phyloP scores from a whole-genome alignment of 352 stramenopile species.

The Pythium vanterpoolii region DNA sequence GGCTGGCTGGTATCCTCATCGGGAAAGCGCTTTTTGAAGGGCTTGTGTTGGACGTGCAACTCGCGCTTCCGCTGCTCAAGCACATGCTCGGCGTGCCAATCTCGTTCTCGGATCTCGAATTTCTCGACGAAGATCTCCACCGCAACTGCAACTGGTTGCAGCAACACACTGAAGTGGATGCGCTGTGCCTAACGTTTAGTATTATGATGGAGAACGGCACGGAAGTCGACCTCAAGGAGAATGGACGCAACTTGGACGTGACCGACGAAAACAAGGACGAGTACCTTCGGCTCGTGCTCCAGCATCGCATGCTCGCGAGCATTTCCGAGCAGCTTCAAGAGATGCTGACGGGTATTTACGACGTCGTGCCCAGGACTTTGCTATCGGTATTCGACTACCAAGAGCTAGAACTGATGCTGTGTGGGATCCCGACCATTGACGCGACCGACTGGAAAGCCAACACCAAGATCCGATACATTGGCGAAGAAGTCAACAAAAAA shows the following conservation, averaged over 20 bases:
- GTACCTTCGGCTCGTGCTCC: conserved; percentile 93
- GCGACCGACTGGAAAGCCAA: conserved; percentile 87
- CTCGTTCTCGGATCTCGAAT: conserved; percentile 79
- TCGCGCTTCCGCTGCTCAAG: conserved; percentile 82
- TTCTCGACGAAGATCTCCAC: conserved; percentile 74
- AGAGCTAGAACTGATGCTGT: conserved; percentile 95
- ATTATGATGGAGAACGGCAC: conserved; percentile 40
- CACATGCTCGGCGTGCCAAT: conserved; percentile 77
- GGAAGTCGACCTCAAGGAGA: conserved; percentile 87
- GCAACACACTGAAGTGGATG: conserved; percentile 61
- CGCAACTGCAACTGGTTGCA: conserved; percentile 64
- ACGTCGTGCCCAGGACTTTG: conserved; percentile 85
- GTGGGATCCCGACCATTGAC: conserved; percentile 88
- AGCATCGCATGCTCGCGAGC: conserved; percentile 91
- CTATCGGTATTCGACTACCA: conserved; percentile 92
- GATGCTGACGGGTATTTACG: conserved; percentile 91
- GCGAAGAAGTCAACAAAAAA: conserved; percentile 87
- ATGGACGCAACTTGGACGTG: conserved; percentile 87
- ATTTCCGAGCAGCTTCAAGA: conserved; percentile 88
- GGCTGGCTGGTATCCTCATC: conserved; percentile 72
- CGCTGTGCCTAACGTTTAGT: conserved; percentile 74
- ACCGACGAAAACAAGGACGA: conserved; percentile 94
- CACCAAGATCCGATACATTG: conserved; percentile 75
- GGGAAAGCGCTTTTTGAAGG: conserved; percentile 76
- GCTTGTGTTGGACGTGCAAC: conserved; percentile 69